Base-by-base conservation (phyloP, 164 flowering plant genomes). In the Litsea cubeba region DNA sequence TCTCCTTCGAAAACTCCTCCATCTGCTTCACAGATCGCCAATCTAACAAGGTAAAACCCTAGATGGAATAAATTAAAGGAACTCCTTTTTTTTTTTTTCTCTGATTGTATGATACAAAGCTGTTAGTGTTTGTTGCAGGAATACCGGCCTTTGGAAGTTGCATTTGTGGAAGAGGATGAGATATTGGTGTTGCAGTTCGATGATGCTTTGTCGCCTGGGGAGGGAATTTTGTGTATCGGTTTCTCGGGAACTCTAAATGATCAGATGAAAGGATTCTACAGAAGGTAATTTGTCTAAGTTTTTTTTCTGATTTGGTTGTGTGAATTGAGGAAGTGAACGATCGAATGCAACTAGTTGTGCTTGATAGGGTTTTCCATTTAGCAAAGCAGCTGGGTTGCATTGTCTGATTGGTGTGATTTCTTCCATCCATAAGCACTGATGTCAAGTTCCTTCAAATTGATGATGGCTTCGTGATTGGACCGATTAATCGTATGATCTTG, bases 251-350 rank as follows among this genome's bases (percentile, higher is more conserved):
- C 83, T 26, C 79, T 95, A 26, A 95, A 91, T 83, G 99, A 95
- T 58, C 81, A 82, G 71, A 92, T 95, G 99, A 93, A 90, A 80
- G 99, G 99, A 0, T 93, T 95, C 70, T 95, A 95, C 69, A 87
- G 90, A 80, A 93, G 99, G 97, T 93, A 72, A 57, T 66, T 10
- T 66, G 46, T 66, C 60, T 0, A 0, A 18, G n/a, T 54, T 15
- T 18, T 12, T n/a, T 54, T 3, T 30, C 5, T 54, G 20, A 17
- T 54, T 15, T 17, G 60, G 3, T 54, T 54, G 60, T 54, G 60
- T 15, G 60, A 54, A 54, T 5, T 54, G 60, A 54, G 60, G 60
- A 54, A 7, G 8, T 40, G 46, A 40, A 54, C 3, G 20, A 54
- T 54, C 0, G n/a, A 54, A 20, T 54, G 20, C 60, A 54, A 18